These are phyloP conservation scores for Helianthus annuus DNA, from an alignment of 129 eudicot genomes.

Conservation along the genomic window HanXRQr2.0-SUNRISE NC_035449.2:134872345-134872844, in stretches of 20 bases:
- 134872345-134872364: constrained; percentile 90
- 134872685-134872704: too few species aligned
- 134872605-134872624: constrained; percentile 64
- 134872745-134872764: too few species aligned
- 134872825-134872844: too few species aligned
- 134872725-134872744: too few species aligned
- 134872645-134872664: constrained; percentile 81
- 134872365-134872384: constrained; percentile 86
- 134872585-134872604: constrained; percentile 64
- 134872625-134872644: constrained; percentile 71
- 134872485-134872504: neutral
- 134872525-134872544: neutral
- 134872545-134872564: constrained; percentile 19
- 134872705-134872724: too few species aligned
- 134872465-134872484: constrained; percentile 55
- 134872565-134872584: constrained; percentile 82
- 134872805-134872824: too few species aligned
- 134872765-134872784: too few species aligned
- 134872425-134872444: constrained; percentile 92
- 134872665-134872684: constrained; percentile 60
- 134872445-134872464: constrained; percentile 87
- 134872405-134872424: constrained; percentile 85
- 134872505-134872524: neutral
- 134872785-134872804: too few species aligned
- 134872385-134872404: constrained; percentile 84